These are phyloP conservation scores for Citeromyces hawaiiensis DNA, from an alignment of 1,139 yeast genomes.

Conservation along the genomic window DNA sequence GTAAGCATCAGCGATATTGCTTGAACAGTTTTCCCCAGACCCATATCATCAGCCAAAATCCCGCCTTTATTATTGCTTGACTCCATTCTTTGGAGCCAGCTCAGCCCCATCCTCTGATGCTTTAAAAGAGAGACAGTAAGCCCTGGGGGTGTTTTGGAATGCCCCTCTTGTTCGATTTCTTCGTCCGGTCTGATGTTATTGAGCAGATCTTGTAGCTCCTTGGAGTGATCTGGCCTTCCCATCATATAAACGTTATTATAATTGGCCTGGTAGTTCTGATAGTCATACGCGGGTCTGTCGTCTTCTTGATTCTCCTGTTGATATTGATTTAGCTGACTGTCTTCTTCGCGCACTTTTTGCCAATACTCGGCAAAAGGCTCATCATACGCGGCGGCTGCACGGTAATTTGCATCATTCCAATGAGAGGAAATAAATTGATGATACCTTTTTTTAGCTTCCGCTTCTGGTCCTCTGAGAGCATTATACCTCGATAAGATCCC, in stretches of 20 bases:
- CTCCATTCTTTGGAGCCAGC: constrained; percentile 71
- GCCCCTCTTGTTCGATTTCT: constrained; percentile 26
- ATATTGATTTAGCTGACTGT: not conserved
- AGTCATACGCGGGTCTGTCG: not conserved
- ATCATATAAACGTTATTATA: constrained; percentile 14
- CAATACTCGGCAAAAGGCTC: not conserved
- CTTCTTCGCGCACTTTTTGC: constrained; percentile 1
- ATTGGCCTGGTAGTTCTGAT: constrained; percentile 1
- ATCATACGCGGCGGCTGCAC: constrained; percentile 1
- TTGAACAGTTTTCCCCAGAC: constrained; percentile 85
- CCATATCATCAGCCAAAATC: constrained; percentile 89
- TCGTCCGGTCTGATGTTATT: constrained; percentile 50
- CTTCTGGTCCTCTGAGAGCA: not conserved
- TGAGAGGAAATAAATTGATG: not conserved
- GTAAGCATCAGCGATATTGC: constrained; percentile 57
- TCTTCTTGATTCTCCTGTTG: not conserved
- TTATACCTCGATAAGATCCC: not conserved
- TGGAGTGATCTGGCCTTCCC: constrained; percentile 24
- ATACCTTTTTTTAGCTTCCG: not conserved
- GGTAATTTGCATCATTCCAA: constrained; percentile 1
- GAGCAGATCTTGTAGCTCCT: constrained; percentile 37
- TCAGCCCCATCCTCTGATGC: constrained; percentile 78
- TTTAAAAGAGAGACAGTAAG: constrained; percentile 54
- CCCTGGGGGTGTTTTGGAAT: constrained; percentile 58
- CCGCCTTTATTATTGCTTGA: constrained; percentile 54